Conservation (phyloP, 345 rosid genomes). For the Brassica cretica region DNA sequence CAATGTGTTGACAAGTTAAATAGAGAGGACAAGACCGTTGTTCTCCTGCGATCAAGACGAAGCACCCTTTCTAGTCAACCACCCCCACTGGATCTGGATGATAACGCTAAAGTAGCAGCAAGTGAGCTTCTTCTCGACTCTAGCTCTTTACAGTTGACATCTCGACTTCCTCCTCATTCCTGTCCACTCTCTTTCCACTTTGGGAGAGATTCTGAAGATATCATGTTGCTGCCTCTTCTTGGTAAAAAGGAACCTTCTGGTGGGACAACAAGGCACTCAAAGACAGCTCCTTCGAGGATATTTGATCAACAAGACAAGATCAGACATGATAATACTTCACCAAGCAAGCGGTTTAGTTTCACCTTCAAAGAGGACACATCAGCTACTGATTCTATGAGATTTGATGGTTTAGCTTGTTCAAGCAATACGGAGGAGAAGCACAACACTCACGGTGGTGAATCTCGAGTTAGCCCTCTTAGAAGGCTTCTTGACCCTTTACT, state of each 20-base stretch:
- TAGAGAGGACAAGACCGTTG: constrained; percentile 39
- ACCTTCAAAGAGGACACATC: constrained; percentile 66
- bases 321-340: constrained; percentile 41
- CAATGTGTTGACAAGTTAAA: constrained; percentile 19
- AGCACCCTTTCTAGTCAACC: constrained; percentile 27
- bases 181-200: constrained; percentile 1
- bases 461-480: constrained; percentile 74
- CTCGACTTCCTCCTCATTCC: too few species aligned
- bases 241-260: constrained; percentile 14
- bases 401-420: constrained; percentile 43
- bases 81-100: constrained; percentile 38
- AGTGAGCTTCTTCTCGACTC: constrained; percentile 22
- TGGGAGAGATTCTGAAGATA: constrained; percentile 36
- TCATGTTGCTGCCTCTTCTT: constrained; percentile 31
- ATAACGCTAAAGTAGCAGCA: constrained; percentile 35
- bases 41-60: constrained; percentile 52
- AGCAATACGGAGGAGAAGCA: constrained; percentile 41
- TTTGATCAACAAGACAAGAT: constrained; percentile 48
- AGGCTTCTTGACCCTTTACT: constrained; percentile 71
- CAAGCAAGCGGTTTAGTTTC: constrained; percentile 74
- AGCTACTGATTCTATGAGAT: constrained; percentile 56
- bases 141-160: too few species aligned
- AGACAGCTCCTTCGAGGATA: constrained; percentile 40
- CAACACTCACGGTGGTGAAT: constrained; percentile 43
- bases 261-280: constrained; percentile 34